Percentiles rank a stretch among this genome's conserved stretches.
These are phyloP conservation scores for Mycosphaerelloides madeirae DNA, from an alignment of 2,329 filamentous ascomycete species.

Conservation along the genomic window DNA sequence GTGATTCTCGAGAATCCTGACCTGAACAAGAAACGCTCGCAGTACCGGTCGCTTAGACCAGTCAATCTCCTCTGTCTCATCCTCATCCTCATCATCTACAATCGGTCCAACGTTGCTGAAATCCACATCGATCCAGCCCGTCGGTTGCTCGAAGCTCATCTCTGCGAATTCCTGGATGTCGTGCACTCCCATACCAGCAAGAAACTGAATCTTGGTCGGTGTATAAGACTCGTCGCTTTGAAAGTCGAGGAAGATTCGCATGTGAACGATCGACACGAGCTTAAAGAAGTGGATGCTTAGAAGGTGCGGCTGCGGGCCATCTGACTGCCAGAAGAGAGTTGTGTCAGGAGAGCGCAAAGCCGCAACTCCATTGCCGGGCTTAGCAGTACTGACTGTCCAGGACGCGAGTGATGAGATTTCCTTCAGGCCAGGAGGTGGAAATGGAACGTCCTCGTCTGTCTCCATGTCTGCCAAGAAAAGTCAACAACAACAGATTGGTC, in stretches of 20 bases:
- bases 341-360: conserved; percentile 71
- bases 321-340: conserved; percentile 76
- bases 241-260: conserved; percentile 86
- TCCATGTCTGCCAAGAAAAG: not conserved
- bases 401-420: conserved; percentile 80
- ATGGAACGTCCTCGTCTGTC: conserved; percentile 35
- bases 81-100: conserved; percentile 28
- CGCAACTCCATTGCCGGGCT: conserved; percentile 72
- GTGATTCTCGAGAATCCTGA: conserved; percentile 91
- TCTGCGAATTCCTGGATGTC: conserved; percentile 83
- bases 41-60: conserved; percentile 65
- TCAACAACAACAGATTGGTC: too few relatives aligned
- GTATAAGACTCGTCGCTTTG: conserved; percentile 93
- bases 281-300: conserved; percentile 84
- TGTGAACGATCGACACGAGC: conserved; percentile 69
- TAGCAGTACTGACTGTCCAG: conserved; percentile 77
- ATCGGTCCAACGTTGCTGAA: conserved; percentile 56
- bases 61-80: conserved; percentile 30
- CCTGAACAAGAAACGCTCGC: conserved; percentile 82
- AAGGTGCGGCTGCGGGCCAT: conserved; percentile 77
- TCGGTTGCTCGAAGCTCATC: conserved; percentile 71
- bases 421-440: conserved; percentile 54
- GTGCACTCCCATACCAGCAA: conserved; percentile 85
- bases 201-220: conserved; percentile 83
- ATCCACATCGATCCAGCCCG: conserved; percentile 87